A percentile compares a stretch with the other conserved stretches of the same genome.
phyloP scores from a whole-genome alignment of 352 stramenopile species.

The Globisporangium parvum region DNA sequence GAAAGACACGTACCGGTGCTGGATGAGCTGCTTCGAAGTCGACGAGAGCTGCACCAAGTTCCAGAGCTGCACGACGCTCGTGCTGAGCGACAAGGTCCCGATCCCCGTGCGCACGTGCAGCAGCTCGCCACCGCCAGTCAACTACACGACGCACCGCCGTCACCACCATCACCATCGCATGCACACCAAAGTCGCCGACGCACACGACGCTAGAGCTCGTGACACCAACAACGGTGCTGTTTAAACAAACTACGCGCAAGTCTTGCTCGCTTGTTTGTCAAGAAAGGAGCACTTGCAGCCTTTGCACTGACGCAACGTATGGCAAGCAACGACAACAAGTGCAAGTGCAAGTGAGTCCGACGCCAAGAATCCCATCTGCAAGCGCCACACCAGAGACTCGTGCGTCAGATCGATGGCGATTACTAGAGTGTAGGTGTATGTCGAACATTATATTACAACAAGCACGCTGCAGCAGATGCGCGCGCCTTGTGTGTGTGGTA shows the following conservation, averaged over 20 bases:
- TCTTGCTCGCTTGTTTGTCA: no score
- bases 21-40: constrained; percentile 34
- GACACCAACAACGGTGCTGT: background rate
- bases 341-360: no score
- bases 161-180: background rate
- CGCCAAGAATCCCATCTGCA: no score
- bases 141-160: background rate
- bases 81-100: background rate
- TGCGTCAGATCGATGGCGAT: no score
- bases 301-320: no score
- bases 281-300: no score
- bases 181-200: background rate
- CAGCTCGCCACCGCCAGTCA: background rate
- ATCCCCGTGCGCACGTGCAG: constrained; percentile 2
- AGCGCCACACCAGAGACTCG: no score
- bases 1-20: constrained; percentile 24
- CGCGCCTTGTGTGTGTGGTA: background rate
- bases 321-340: no score
- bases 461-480: no score
- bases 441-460: background rate
- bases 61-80: constrained; percentile 5
- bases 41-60: constrained; percentile 1
- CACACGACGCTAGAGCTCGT: background rate
- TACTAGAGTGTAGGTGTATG: no score
- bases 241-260: no score